A percentile compares a stretch with the other conserved stretches of the same genome.
These are phyloP conservation scores for Musa balbisiana DNA, from an alignment of 202 grass and related monocot genomes.

Conservation along the genomic window DNA sequence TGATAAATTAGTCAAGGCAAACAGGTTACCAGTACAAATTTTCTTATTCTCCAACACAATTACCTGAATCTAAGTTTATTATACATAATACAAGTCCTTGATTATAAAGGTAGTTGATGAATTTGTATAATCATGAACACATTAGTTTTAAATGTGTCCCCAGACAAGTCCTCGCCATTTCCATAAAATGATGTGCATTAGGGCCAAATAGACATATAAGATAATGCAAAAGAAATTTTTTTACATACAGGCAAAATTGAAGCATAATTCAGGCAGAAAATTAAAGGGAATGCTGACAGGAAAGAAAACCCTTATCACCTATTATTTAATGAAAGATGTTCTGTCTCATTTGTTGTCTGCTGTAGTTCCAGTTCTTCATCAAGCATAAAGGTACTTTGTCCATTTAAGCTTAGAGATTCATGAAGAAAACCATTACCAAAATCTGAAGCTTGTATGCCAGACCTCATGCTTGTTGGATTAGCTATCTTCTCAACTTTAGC, in stretches of 20 bases:
- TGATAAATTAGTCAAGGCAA: no score
- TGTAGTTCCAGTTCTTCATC: conserved; percentile 93
- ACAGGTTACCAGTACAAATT: no score
- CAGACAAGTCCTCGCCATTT: no score
- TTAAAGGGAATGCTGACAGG: background rate
- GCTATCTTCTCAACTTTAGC: conserved; percentile 38
- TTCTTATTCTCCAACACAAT: no score
- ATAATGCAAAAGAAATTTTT: background rate
- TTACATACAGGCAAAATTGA: background rate
- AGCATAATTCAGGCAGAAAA: background rate
- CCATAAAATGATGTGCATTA: no score
- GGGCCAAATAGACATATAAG: background rate
- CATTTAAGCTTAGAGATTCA: conserved; percentile 39
- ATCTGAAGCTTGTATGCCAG: conserved; percentile 27
- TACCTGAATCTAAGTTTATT: no score
- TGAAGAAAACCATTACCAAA: conserved; percentile 32
- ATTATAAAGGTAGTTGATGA: no score
- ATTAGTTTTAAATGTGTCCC: no score
- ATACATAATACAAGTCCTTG: no score
- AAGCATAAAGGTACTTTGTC: conserved; percentile 95
- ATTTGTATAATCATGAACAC: no score
- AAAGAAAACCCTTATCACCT: conserved; percentile 27
- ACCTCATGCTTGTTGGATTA: conserved; percentile 25
- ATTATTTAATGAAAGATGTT: conserved; percentile 53
- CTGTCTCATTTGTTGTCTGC: conserved; percentile 34